Conservation (phyloP, 306 rosid species). For the Cicer pinnatifidum region DNA sequence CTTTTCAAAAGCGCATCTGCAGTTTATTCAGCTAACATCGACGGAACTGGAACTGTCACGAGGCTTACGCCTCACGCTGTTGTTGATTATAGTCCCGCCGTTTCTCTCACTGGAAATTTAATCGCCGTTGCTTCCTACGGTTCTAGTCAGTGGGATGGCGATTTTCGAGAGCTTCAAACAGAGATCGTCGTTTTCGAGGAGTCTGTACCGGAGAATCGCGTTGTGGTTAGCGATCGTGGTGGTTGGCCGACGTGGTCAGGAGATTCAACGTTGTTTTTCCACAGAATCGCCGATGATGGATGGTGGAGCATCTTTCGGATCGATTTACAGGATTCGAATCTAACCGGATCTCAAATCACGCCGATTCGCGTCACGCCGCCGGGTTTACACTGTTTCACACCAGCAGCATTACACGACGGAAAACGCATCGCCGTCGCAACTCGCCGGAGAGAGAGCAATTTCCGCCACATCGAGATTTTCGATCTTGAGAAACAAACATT, state of each 20-base stretch:
- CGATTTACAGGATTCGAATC: conserved; percentile 43
- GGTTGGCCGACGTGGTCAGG: conserved; percentile 95
- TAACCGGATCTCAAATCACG: neutral
- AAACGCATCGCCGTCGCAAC: conserved; percentile 71
- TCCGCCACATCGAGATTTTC: conserved; percentile 77
- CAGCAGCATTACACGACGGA: conserved; percentile 68
- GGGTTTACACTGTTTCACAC: conserved; percentile 81
- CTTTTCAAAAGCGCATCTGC: conserved; percentile 63
- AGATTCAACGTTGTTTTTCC: conserved; percentile 68
- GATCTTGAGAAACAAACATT: conserved; percentile 51
- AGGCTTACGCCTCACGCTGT: conserved; percentile 62
- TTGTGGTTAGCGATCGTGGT: conserved; percentile 56
- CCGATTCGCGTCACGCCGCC: conserved; percentile 72
- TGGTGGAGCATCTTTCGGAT: conserved; percentile 87
- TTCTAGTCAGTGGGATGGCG: conserved; percentile 65
- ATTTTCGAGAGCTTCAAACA: conserved; percentile 64
- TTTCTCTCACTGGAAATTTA: conserved; percentile 61
- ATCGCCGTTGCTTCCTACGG: conserved; percentile 83
- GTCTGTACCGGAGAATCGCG: conserved; percentile 48
- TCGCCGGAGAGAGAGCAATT: conserved; percentile 51
- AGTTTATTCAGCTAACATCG: conserved; percentile 52
- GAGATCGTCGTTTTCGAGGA: conserved; percentile 60
- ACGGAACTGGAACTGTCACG: conserved; percentile 10
- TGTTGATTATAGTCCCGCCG: conserved; percentile 75
- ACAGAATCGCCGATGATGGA: conserved; percentile 66